Evolutionary conservation across 495 filamentous ascomycete species (phyloP).

Genomic region (Tuber indicum): DNA sequence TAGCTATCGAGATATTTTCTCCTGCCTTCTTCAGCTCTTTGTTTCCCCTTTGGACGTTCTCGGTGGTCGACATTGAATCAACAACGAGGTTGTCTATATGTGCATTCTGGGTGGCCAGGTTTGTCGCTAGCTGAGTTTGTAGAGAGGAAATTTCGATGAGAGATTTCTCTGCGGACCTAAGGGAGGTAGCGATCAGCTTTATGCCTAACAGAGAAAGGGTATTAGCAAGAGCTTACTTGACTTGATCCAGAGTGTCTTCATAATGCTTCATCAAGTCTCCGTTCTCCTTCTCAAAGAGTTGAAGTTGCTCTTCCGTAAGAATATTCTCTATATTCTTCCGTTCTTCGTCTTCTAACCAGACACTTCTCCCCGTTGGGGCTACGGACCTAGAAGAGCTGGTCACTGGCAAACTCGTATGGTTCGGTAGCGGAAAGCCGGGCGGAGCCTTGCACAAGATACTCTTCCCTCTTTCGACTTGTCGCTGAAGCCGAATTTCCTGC

Average conservation of each 20-base stretch:
- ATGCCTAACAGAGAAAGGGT: conserved; percentile 5
- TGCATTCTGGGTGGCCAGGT: conserved; percentile 75
- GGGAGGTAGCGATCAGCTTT: conserved; percentile 6
- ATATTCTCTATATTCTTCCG: conserved; percentile 53
- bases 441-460: conserved; percentile 70
- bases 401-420: neutral
- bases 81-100: conserved; percentile 82
- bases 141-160: conserved; percentile 88
- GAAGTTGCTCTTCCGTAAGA: conserved; percentile 73
- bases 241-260: conserved; percentile 83
- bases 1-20: conserved; percentile 73
- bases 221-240: conserved; percentile 54
- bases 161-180: conserved; percentile 79
- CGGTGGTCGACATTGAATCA: conserved; percentile 70
- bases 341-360: conserved; percentile 42
- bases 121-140: conserved; percentile 77
- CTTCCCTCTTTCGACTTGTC: conserved; percentile 83
- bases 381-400: conserved; percentile 13
- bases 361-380: conserved; percentile 19
- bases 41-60: conserved; percentile 85
- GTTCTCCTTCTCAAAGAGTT: conserved; percentile 91
- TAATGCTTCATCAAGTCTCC: conserved; percentile 85
- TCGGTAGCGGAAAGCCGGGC: conserved; percentile 36
- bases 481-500: conserved; percentile 79
- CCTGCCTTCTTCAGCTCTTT: conserved; percentile 81